A percentile compares a stretch with the other conserved stretches of the same genome.
Conservation (phyloP, 371 early-diverging fungal genomes). For the Mucor lusitanicus region DNA sequence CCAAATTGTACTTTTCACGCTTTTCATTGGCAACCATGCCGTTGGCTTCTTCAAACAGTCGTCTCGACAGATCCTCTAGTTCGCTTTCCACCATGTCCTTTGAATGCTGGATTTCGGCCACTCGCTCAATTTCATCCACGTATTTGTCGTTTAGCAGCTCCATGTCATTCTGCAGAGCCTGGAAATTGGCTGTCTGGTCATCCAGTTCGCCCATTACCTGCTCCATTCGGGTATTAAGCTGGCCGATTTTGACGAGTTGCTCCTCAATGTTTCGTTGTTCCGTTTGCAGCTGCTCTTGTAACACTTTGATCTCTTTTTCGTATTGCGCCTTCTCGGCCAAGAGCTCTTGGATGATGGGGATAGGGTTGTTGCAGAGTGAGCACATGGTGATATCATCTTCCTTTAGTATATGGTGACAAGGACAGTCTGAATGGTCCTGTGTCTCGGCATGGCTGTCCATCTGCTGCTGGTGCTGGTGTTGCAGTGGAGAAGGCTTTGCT, state of each 20-base stretch:
- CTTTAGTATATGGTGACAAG: constrained; percentile 41
- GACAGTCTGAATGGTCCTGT: constrained; percentile 27
- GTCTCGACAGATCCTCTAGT: constrained; percentile 86
- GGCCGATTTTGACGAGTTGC: constrained; percentile 42
- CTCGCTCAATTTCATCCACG: constrained; percentile 86
- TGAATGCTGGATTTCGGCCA: constrained; percentile 87
- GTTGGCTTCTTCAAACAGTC: constrained; percentile 93
- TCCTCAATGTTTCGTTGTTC: constrained; percentile 49
- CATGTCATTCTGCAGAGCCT: constrained; percentile 58
- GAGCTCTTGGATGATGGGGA: constrained; percentile 56
- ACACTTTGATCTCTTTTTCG: constrained; percentile 45
- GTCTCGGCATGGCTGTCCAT: neutral
- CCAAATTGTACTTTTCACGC: constrained; percentile 61
- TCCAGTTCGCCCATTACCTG: constrained; percentile 49
- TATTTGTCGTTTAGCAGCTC: constrained; percentile 66
- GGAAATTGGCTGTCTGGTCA: constrained; percentile 48
- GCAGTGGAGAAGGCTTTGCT: neutral
- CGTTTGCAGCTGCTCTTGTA: constrained; percentile 43
- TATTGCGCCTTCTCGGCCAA: constrained; percentile 47
- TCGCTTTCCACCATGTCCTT: constrained; percentile 91
- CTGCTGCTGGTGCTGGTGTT: neutral
- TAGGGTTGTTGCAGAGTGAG: constrained; percentile 55
- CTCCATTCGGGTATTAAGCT: constrained; percentile 42
- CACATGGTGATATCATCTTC: constrained; percentile 38
- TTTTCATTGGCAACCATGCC: constrained; percentile 89